Percentiles rank a stretch among this genome's conserved stretches.
Evolutionary conservation across 2,329 filamentous ascomycete genomes (phyloP).

Genomic region (Hymenoscyphus salicellus): DNA sequence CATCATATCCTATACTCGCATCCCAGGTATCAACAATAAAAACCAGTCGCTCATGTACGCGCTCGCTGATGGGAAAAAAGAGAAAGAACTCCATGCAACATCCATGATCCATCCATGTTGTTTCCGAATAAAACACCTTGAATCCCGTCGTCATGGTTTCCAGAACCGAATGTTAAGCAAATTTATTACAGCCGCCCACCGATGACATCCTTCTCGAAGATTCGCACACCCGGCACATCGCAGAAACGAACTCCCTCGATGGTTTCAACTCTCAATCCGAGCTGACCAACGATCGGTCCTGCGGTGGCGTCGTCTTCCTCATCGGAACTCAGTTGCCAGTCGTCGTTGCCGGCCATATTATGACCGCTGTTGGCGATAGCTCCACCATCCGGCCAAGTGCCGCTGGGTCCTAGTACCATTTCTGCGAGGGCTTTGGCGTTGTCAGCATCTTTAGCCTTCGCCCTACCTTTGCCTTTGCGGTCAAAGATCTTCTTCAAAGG

Average conservation of each 20-base stretch:
- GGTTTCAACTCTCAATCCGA: constrained; percentile 38
- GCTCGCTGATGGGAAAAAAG: background rate
- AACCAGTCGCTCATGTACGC: background rate
- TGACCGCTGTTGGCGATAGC: background rate
- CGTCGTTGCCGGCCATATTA: background rate
- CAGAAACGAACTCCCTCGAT: constrained; percentile 43
- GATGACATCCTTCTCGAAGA: constrained; percentile 58
- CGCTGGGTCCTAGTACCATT: constrained; percentile 9
- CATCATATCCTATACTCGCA: background rate
- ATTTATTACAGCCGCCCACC: constrained; percentile 37
- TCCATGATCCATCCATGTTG: background rate
- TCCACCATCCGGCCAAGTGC: constrained; percentile 13
- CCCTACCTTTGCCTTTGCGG: constrained; percentile 29
- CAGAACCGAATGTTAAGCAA: background rate
- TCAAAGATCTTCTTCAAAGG: constrained; percentile 24
- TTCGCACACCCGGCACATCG: constrained; percentile 49
- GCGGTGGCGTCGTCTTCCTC: constrained; percentile 37
- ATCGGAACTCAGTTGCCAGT: constrained; percentile 33
- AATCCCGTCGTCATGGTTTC: background rate
- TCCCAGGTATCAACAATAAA: constrained; percentile 2
- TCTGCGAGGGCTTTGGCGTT: constrained; percentile 8
- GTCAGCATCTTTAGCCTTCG: background rate
- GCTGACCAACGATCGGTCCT: constrained; percentile 24
- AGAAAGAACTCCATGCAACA: background rate
- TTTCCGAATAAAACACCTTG: background rate